These are phyloP conservation scores for Yamadazyma nakazawae DNA, from an alignment of 805 yeast genomes.

Conservation along the genomic window DNA sequence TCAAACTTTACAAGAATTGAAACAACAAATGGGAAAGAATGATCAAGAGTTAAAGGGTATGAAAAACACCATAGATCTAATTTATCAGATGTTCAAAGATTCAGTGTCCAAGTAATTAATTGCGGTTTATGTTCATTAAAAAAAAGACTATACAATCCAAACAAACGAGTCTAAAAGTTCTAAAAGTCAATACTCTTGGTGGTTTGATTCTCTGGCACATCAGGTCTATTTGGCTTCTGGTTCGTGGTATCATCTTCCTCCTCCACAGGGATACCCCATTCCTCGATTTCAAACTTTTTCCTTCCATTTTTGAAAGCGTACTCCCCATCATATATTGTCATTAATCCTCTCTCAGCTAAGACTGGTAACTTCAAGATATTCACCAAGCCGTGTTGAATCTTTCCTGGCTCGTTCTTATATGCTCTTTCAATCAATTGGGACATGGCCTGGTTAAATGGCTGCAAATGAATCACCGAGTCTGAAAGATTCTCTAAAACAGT, in stretches of 20 bases:
- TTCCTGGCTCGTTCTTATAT: conserved; percentile 67
- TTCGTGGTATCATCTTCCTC: conserved; percentile 71
- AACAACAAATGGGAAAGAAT: neutral
- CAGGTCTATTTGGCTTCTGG: conserved; percentile 11
- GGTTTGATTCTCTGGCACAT: conserved; percentile 21
- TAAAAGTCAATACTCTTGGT: conserved; percentile 36
- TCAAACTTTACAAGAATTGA: neutral
- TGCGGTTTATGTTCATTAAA: neutral
- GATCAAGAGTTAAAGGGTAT: neutral
- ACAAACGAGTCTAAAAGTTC: too few species aligned
- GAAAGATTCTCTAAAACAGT: conserved; percentile 52
- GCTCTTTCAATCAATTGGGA: conserved; percentile 62
- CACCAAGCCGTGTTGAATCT: conserved; percentile 81
- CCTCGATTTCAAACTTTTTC: conserved; percentile 79
- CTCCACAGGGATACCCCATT: conserved; percentile 97
- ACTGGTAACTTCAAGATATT: conserved; percentile 72
- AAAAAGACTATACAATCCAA: neutral
- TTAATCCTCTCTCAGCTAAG: conserved; percentile 71
- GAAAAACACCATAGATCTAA: neutral
- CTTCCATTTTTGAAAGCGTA: conserved; percentile 84
- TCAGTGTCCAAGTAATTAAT: neutral
- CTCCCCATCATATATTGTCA: conserved; percentile 73
- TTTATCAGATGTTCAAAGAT: neutral
- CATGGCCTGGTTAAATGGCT: conserved; percentile 79
- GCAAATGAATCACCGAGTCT: conserved; percentile 70